Evolutionary conservation across 257 asterid genomes (phyloP).

Genomic region (Solanum chiquidenum): DNA sequence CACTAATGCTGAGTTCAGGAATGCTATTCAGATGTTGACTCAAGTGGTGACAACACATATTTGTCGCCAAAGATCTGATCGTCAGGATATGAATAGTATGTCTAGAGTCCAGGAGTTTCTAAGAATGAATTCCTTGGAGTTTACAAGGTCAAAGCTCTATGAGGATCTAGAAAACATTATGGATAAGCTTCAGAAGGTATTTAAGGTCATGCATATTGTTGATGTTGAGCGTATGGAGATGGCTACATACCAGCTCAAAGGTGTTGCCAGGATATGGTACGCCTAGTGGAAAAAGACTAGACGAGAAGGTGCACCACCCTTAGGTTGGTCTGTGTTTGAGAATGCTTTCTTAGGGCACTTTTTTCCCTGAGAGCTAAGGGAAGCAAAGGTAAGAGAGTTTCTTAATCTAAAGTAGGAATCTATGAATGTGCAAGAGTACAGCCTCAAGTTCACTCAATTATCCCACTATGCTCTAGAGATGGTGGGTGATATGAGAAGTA

Average conservation of each 20-base stretch:
- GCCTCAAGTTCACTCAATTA: not conserved
- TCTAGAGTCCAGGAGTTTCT: not conserved
- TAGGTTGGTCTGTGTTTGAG: not conserved
- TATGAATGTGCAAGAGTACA: not conserved
- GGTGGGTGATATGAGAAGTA: not conserved
- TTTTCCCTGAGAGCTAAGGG: not conserved
- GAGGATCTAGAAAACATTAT: not conserved
- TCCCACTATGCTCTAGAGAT: not conserved
- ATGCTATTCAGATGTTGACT: no score
- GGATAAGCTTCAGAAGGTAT: not conserved
- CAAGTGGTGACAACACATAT: not conserved
- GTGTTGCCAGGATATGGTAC: not conserved
- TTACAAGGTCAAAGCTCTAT: not conserved
- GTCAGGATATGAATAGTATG: not conserved
- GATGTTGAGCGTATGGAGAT: not conserved
- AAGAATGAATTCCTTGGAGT: not conserved
- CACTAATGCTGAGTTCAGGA: not conserved
- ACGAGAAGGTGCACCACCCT: not conserved
- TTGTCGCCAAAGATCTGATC: rapidly evolving
- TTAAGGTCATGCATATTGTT: not conserved
- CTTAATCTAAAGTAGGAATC: not conserved
- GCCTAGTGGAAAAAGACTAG: not conserved
- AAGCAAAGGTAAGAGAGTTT: not conserved
- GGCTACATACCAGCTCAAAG: not conserved
- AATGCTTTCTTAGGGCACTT: not conserved